Conservation (phyloP, 225 moss, liverwort and hornwort genomes). For the Antitrichia curtipendula region DNA sequence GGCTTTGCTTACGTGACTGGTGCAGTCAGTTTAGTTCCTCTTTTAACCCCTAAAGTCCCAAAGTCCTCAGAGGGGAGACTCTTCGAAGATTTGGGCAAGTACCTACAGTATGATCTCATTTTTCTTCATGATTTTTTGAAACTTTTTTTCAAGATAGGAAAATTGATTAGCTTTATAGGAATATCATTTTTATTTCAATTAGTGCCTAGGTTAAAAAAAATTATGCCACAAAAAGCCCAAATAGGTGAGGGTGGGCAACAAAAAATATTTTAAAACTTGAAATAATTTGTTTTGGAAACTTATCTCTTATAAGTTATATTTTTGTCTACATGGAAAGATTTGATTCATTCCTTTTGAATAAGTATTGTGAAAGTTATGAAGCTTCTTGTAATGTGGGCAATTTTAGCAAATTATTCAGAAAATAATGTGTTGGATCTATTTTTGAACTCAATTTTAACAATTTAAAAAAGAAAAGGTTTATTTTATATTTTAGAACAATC, state of each 20-base stretch:
- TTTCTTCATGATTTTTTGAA: not conserved
- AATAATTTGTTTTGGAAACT: not conserved
- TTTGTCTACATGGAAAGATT: not conserved
- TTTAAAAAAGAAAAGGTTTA: not conserved
- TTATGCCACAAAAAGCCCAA: not conserved
- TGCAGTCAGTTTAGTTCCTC: too few species aligned
- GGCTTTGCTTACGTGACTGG: not conserved
- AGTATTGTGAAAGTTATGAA: not conserved
- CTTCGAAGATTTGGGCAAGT: not conserved
- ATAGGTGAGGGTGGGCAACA: fast-evolving
- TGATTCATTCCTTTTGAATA: not conserved
- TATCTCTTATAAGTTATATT: not conserved
- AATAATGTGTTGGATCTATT: not conserved
- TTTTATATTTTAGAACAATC: not conserved
- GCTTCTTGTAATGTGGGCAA: not conserved
- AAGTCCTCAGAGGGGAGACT: too few species aligned
- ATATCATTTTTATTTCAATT: not conserved
- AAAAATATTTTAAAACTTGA: not conserved
- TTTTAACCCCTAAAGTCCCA: too few species aligned
- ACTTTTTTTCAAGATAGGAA: not conserved
- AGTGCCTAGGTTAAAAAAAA: not conserved
- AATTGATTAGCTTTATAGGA: not conserved
- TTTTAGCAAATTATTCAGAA: not conserved
- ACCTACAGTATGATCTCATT: not conserved
- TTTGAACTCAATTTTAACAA: not conserved